Conservation (phyloP, 495 filamentous ascomycete species). For the Articulospora tetracladia region DNA sequence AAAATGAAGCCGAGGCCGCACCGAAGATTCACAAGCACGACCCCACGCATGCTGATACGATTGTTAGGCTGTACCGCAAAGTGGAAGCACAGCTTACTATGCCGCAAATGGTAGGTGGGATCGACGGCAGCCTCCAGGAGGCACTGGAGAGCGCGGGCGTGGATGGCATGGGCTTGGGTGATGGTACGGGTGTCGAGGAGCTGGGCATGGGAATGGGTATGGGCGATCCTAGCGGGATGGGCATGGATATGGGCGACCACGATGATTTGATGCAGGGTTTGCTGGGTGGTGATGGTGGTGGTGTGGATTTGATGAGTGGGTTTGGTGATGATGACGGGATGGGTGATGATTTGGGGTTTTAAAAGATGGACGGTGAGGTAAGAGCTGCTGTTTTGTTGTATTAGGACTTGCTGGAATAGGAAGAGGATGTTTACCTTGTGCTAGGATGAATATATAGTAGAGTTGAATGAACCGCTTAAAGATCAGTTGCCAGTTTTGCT, state of each 20-base stretch:
- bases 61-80: conserved; percentile 72
- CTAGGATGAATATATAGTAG: too few species aligned
- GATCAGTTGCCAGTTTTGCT: too few species aligned
- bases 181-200: neutral
- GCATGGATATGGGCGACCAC: conserved; percentile 4
- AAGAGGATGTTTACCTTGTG: neutral
- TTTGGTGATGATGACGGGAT: conserved; percentile 10
- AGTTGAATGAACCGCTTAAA: too few species aligned
- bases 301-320: conserved; percentile 11
- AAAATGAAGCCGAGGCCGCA: conserved; percentile 57
- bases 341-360: conserved; percentile 19
- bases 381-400: neutral
- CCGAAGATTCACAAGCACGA: conserved; percentile 59
- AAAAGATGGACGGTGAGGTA: neutral
- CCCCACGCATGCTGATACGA: conserved; percentile 55
- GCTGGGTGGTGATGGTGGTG: conserved; percentile 15
- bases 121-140: conserved; percentile 12
- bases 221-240: conserved; percentile 13
- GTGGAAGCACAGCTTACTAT: conserved; percentile 57
- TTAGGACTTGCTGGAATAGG: too few species aligned
- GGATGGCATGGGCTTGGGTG: conserved; percentile 9
- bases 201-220: conserved; percentile 13
- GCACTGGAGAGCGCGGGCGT: conserved; percentile 13
- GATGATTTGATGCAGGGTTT: conserved; percentile 22
- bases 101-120: conserved; percentile 10